phyloP scores from a whole-genome alignment of 116 monocot species.

The Zostera marina region DNA sequence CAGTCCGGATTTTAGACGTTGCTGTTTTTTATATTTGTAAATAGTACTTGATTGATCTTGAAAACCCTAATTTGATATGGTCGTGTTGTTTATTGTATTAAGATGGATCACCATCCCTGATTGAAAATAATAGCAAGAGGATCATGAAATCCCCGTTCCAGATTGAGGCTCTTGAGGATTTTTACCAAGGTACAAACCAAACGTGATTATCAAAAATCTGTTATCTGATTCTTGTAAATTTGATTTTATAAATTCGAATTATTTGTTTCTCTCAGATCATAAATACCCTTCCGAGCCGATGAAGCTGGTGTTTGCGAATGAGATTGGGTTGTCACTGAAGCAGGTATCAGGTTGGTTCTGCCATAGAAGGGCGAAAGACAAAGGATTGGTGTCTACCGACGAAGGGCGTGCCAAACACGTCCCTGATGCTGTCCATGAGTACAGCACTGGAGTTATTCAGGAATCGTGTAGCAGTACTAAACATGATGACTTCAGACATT shows the following conservation, averaged over 20 bases:
- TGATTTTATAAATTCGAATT: no score
- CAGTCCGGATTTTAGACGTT: no score
- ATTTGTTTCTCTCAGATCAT: slow-evolving; percentile 18
- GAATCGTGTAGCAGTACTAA: slow-evolving; percentile 41
- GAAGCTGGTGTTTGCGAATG: slow-evolving; percentile 23
- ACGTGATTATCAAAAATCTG: neutral
- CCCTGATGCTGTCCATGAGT: slow-evolving; percentile 21
- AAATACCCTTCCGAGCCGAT: slow-evolving; percentile 28
- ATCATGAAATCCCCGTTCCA: slow-evolving; percentile 25
- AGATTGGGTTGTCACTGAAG: slow-evolving; percentile 24
- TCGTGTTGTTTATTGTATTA: neutral
- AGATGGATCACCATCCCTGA: neutral
- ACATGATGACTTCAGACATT: slow-evolving; percentile 16
- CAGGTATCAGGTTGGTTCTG: slow-evolving; percentile 41
- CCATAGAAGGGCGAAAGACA: slow-evolving; percentile 34
- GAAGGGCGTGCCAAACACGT: slow-evolving; percentile 15
- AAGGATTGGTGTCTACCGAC: slow-evolving; percentile 10
- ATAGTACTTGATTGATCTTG: no score
- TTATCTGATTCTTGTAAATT: neutral
- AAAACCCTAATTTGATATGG: no score
- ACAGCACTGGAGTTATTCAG: slow-evolving; percentile 21
- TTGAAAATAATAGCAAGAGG: slow-evolving; percentile 9
- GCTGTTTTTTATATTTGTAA: no score
- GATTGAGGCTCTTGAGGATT: slow-evolving; percentile 26
- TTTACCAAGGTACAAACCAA: slow-evolving; percentile 19